Base-by-base conservation (phyloP, 495 filamentous ascomycete genomes). In the Annulohypoxylon maeteangense region DNA sequence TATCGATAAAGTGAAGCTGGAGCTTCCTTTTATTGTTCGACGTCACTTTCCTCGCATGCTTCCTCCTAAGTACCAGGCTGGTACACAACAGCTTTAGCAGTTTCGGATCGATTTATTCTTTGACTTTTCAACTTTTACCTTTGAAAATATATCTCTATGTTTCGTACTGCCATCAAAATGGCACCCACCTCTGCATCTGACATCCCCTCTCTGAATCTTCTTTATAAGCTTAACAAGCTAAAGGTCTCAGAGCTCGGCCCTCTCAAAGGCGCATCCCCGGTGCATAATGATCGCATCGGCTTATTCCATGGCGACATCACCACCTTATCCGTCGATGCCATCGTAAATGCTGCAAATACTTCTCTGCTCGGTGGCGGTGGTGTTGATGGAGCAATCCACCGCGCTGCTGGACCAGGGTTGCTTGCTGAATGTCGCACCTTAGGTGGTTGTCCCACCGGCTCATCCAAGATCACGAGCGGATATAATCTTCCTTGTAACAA, bases 271-370 rank as follows among this genome's bases (percentile, higher is more conserved):
- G 48, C 77, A 2, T 72, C 78, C 0, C 6, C 78, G 0, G 57
- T 75, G 7, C 79, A 92, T 76, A 99, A 99, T 78, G 81, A 90
- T 74, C 90, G 85, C 55, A 83, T 99, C 68, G 85, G 86, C 23
- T 78, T 92, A 31, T 84, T 95, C 68, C 88, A 88, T 58, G 84
- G 86, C 51, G 94, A 97, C 78, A 97, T 99, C 79, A 97, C 94
- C 12, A 90, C 82, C 11, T 87, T 99, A 14, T 78, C 84, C 45
- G 87, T 94, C 32, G 93, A 92, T 71, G 90, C 89, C 64, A 97
- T 98, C 72, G 94, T 98, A 75, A 98, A 98, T 78, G 95, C 95
- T 8, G 94, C 95, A 20, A 98, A 98, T 76, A 78, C 81, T 16
- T 89, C 86, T 7, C 86, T 99, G 0, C 83, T 92, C 2, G 92